phyloP scores from a whole-genome alignment of 345 rosid species.

The Lepidium aucheri region DNA sequence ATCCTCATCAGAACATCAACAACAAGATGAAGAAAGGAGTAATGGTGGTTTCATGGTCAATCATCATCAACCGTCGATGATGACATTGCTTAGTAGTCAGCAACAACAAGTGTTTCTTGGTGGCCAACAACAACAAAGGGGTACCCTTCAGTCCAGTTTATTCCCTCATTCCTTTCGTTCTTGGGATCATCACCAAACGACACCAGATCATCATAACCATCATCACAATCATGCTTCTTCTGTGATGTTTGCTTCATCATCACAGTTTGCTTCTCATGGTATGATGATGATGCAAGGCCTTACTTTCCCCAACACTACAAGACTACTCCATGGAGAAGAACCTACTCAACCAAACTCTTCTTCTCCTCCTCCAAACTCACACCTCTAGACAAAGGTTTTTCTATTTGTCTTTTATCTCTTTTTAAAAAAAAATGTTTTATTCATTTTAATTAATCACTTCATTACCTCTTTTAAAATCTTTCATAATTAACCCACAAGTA shows the following conservation, averaged over 20 bases:
- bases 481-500: not conserved
- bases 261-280: constrained; percentile 49
- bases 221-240: constrained; percentile 32
- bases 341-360: constrained; percentile 39
- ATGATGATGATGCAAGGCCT: constrained; percentile 40
- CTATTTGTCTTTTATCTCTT: not conserved
- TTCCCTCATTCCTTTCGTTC: constrained; percentile 42
- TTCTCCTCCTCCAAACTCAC: constrained; percentile 29
- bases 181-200: constrained; percentile 46
- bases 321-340: constrained; percentile 38
- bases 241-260: constrained; percentile 36
- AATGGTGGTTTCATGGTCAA: constrained; percentile 34
- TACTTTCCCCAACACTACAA: constrained; percentile 29
- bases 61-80: constrained; percentile 30
- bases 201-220: constrained; percentile 21
- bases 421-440: no score
- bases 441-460: no score
- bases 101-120: constrained; percentile 38
- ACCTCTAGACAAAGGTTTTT: constrained; percentile 19
- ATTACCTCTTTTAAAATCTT: not conserved
- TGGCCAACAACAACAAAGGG: constrained; percentile 57
- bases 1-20: constrained; percentile 26
- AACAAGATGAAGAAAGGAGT: constrained; percentile 29
- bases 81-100: constrained; percentile 28
- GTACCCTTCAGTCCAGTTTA: constrained; percentile 86